These are phyloP conservation scores for Ophiosphaerella korrae DNA, from an alignment of 2,329 filamentous ascomycete species.

Conservation along the genomic window DNA sequence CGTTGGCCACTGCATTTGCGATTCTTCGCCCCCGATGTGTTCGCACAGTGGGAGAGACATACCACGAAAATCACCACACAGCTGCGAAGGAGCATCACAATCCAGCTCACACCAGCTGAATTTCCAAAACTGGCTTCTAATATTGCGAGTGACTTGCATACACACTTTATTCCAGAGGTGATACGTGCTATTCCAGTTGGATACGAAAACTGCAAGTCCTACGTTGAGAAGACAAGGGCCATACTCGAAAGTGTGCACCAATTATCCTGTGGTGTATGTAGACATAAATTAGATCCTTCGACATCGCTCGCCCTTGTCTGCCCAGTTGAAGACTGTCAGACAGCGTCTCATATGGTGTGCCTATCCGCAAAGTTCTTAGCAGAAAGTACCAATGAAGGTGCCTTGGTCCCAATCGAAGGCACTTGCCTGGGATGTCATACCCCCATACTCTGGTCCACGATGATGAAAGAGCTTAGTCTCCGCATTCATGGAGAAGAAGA, in stretches of 20 bases:
- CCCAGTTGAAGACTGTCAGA: constrained; percentile 53
- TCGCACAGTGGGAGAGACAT: constrained; percentile 69
- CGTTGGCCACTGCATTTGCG: constrained; percentile 82
- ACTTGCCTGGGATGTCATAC: constrained; percentile 72
- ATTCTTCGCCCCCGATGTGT: constrained; percentile 76
- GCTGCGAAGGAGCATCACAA: constrained; percentile 32
- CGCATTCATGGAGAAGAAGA: constrained; percentile 73
- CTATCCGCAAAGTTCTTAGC: constrained; percentile 59
- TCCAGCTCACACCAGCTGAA: constrained; percentile 39
- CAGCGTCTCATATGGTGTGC: constrained; percentile 61
- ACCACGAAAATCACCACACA: constrained; percentile 29
- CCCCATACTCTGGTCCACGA: constrained; percentile 70
- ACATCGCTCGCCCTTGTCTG: constrained; percentile 58
- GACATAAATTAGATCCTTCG: constrained; percentile 40
- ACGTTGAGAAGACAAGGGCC: constrained; percentile 58
- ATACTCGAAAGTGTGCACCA: constrained; percentile 15
- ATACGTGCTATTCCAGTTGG: constrained; percentile 56
- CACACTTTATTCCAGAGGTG: constrained; percentile 34
- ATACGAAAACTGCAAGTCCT: constrained; percentile 56
- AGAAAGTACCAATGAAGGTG: constrained; percentile 39
- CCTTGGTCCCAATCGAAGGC: constrained; percentile 70
- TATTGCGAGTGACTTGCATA: constrained; percentile 23
- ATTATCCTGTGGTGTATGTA: constrained; percentile 58
- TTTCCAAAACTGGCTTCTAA: constrained; percentile 25
- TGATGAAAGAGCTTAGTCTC: constrained; percentile 83